phyloP scores from a whole-genome alignment of 371 early-diverging fungal genomes.

The Circinella minor region DNA sequence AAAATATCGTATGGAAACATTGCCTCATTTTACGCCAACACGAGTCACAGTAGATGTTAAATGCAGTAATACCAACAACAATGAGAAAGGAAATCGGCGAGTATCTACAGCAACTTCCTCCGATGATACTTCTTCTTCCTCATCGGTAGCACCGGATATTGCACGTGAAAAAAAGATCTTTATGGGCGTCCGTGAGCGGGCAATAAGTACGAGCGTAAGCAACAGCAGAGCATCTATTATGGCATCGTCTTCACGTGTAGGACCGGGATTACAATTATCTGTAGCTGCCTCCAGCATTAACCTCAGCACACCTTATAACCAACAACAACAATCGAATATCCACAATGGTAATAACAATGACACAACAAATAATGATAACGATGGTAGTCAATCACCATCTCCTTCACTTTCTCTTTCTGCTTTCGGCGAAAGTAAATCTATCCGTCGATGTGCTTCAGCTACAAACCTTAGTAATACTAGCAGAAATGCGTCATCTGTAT shows the following conservation, averaged over 20 bases:
- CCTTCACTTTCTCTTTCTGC: constrained; percentile 18
- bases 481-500: background rate
- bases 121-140: background rate
- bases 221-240: background rate
- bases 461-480: background rate
- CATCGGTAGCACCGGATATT: constrained; percentile 4
- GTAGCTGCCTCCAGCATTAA: constrained; percentile 4
- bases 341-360: background rate
- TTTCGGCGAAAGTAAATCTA: constrained; percentile 5
- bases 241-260: constrained; percentile 1
- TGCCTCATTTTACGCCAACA: background rate
- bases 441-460: constrained; percentile 12
- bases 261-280: constrained; percentile 3
- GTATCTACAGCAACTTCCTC: constrained; percentile 3
- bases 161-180: constrained; percentile 6
- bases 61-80: background rate
- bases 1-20: constrained; percentile 6
- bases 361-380: background rate
- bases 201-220: background rate
- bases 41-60: background rate
- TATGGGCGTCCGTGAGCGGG: constrained; percentile 3
- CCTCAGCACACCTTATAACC: background rate
- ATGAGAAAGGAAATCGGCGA: background rate
- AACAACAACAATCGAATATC: background rate
- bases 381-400: constrained; percentile 2